Evolutionary conservation across 139 green algal species (phyloP).

Genomic region (Chlorella sp.): DNA sequence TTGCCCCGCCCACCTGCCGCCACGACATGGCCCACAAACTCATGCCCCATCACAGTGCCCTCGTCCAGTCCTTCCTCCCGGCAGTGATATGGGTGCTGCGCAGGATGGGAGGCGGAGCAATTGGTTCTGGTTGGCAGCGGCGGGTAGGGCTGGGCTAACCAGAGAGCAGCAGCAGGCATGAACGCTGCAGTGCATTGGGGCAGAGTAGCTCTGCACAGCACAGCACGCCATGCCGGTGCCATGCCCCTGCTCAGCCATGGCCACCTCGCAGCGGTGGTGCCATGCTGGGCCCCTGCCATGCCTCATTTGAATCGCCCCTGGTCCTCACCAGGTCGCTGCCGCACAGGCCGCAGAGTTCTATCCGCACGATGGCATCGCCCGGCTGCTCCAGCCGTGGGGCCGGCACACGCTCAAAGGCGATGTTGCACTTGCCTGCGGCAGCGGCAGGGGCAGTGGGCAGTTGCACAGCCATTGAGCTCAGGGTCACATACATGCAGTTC

Average conservation of each 20-base stretch:
- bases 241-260: too few species aligned
- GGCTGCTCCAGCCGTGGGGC: conserved; percentile 21
- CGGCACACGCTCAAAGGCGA: conserved; percentile 17
- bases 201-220: too few species aligned
- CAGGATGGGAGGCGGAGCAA: neutral
- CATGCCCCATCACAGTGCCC: conserved; percentile 57
- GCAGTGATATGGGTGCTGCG: neutral
- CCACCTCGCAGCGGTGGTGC: too few species aligned
- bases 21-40: conserved; percentile 59
- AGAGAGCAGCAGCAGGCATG: too few species aligned
- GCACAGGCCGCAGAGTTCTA: conserved; percentile 16
- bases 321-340: conserved; percentile 20
- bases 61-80: conserved; percentile 35
- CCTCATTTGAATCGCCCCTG: neutral
- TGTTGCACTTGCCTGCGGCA: conserved; percentile 18
- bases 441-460: too few species aligned
- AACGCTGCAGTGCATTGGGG: too few species aligned
- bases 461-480: too few species aligned
- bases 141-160: too few species aligned
- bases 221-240: too few species aligned
- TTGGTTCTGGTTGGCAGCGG: too few species aligned
- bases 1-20: conserved; percentile 3
- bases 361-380: conserved; percentile 14
- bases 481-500: too few species aligned
- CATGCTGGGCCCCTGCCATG: conserved; percentile 26